These are phyloP conservation scores for Flaveria robusta DNA, from an alignment of 129 eudicot genomes.

Conservation along the genomic window DNA sequence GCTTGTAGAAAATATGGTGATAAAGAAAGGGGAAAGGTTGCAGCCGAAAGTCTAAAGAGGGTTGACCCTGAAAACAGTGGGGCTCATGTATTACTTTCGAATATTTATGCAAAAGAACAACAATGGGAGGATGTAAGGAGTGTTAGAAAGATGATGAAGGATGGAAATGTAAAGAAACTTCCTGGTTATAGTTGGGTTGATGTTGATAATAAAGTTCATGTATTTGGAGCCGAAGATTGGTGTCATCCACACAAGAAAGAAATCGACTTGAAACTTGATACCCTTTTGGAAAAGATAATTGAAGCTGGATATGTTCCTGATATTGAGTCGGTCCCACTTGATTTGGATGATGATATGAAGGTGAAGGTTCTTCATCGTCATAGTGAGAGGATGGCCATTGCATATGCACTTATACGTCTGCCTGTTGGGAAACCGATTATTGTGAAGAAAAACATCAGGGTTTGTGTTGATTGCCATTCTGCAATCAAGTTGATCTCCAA, in stretches of 20 bases:
- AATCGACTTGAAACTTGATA: conserved; percentile 46
- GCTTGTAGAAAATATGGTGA: conserved; percentile 48
- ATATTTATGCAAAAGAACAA: conserved; percentile 48
- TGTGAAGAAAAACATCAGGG: conserved; percentile 49
- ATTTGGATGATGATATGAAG: conserved; percentile 43
- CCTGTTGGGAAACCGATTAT: conserved; percentile 47
- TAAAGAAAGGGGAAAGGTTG: conserved; percentile 44
- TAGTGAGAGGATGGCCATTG: conserved; percentile 57
- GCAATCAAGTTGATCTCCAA: conserved; percentile 51
- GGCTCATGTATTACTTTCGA: conserved; percentile 52
- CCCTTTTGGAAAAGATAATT: conserved; percentile 35
- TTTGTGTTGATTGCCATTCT: conserved; percentile 53
- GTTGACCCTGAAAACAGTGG: conserved; percentile 52
- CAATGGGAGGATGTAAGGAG: conserved; percentile 48
- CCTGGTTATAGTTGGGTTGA: conserved; percentile 60
- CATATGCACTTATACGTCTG: conserved; percentile 45
- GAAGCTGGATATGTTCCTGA: conserved; percentile 53
- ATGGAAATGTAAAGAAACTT: conserved; percentile 45
- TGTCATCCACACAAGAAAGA: conserved; percentile 46
- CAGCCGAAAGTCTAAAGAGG: conserved; percentile 41
- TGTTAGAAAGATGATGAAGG: conserved; percentile 47
- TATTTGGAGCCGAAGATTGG: conserved; percentile 53
- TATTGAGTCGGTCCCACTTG: conserved; percentile 33
- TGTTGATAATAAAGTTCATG: conserved; percentile 51
- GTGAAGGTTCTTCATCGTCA: conserved; percentile 43